These are phyloP conservation scores for Phytophthora meadii DNA, from an alignment of 352 stramenopile species.

Conservation along the genomic window DNA sequence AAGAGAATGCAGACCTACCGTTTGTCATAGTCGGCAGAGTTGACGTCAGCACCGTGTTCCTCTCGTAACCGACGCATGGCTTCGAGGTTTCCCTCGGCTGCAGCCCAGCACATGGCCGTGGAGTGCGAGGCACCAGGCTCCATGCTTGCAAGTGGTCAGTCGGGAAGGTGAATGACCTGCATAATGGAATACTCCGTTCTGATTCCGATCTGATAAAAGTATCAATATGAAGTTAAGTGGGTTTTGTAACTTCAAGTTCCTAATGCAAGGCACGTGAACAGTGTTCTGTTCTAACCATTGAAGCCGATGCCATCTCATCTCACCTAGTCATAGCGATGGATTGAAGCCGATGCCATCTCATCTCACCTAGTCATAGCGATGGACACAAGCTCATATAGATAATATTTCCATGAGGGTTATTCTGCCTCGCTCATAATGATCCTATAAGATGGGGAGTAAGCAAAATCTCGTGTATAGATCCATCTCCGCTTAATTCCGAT, in stretches of 20 bases:
- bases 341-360: too few relatives aligned
- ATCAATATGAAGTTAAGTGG: not conserved
- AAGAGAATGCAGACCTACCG: constrained; percentile 39
- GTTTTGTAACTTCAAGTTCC: not conserved
- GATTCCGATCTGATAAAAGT: too few relatives aligned
- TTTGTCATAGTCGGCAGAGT: constrained; percentile 80
- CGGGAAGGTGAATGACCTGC: not conserved
- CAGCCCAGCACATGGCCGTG: constrained; percentile 84
- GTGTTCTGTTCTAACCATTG: too few relatives aligned
- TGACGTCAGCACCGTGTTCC: constrained; percentile 73
- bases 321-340: too few relatives aligned
- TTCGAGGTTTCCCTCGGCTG: constrained; percentile 64
- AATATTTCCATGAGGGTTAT: not conserved
- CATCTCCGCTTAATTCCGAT: not conserved
- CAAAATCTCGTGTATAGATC: not conserved
- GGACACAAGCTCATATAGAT: not conserved
- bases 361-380: too few relatives aligned
- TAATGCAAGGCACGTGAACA: not conserved
- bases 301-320: too few relatives aligned
- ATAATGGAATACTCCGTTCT: too few relatives aligned
- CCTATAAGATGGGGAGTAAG: not conserved
- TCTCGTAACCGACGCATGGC: constrained; percentile 65
- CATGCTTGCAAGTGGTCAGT: constrained; percentile 15
- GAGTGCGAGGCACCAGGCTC: constrained; percentile 41
- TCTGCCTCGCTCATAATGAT: not conserved